Percentiles rank a stretch among this genome's conserved stretches.
Evolutionary conservation across 495 filamentous ascomycete species (phyloP).

Genomic region (Penicillium nucicola): DNA sequence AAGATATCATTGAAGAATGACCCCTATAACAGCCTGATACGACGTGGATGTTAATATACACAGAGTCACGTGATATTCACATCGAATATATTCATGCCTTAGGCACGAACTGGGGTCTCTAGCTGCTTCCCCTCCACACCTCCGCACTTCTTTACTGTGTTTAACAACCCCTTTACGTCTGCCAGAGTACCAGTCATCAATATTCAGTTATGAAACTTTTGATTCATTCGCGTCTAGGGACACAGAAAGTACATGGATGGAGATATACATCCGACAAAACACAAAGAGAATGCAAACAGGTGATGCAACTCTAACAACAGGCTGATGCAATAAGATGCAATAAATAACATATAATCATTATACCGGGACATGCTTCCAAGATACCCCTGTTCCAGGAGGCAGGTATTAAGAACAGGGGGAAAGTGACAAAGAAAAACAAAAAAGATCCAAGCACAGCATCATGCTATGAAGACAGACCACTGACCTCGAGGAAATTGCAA

Average conservation of each 20-base stretch:
- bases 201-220: neutral
- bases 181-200: neutral
- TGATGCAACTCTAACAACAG: conserved; percentile 12
- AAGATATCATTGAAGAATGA: too few relatives aligned
- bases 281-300: conserved; percentile 5
- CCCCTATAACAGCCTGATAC: too few relatives aligned
- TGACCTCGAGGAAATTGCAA: conserved; percentile 61
- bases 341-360: conserved; percentile 4
- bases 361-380: neutral
- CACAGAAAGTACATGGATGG: neutral
- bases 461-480: conserved; percentile 27
- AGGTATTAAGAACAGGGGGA: conserved; percentile 11
- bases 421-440: conserved; percentile 3
- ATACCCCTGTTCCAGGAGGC: neutral
- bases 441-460: neutral
- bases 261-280: neutral
- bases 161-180: neutral
- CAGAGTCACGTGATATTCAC: neutral
- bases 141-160: neutral
- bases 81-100: neutral
- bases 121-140: neutral
- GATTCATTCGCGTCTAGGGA: neutral
- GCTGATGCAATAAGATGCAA: conserved; percentile 6
- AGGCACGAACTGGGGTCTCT: neutral
- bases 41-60: too few relatives aligned